Conservation (phyloP, 2,329 filamentous ascomycete species). For the Sporothrix variecibatus region DNA sequence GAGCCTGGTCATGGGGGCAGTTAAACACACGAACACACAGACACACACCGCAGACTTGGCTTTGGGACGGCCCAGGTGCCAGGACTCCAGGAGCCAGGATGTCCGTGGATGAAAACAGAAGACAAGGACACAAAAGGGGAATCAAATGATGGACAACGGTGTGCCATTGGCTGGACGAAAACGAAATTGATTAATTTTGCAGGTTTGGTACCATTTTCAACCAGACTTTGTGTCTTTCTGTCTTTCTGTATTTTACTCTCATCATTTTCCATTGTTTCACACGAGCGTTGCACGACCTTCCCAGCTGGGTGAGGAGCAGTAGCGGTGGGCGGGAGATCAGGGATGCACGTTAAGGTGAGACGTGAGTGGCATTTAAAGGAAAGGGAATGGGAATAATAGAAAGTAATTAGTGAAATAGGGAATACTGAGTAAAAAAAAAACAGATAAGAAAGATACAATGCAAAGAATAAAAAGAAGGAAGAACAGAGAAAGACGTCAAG, state of each 20-base stretch:
- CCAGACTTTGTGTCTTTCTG: not conserved
- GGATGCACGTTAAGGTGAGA: not conserved
- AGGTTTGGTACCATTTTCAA: not conserved
- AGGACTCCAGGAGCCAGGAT: not conserved
- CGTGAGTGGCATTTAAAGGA: not conserved
- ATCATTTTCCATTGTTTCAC: not conserved
- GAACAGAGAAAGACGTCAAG: not conserved
- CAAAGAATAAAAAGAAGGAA: not conserved
- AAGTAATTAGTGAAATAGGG: not conserved
- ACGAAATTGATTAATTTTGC: constrained; percentile 18
- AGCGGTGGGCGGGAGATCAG: not conserved
- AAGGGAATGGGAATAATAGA: not conserved
- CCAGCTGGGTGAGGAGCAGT: not conserved
- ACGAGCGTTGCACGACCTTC: constrained; percentile 1
- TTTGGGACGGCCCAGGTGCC: constrained; percentile 7
- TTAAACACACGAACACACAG: not conserved
- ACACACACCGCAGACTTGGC: constrained; percentile 9
- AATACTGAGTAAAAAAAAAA: not conserved
- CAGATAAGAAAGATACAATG: not conserved
- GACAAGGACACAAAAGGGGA: not conserved
- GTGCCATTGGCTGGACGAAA: not conserved
- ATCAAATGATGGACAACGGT: not conserved
- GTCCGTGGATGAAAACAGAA: not conserved
- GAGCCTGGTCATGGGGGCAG: not conserved
- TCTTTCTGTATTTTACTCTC: not conserved